A percentile compares a stretch with the other conserved stretches of the same genome.
phyloP scores from a whole-genome alignment of 1,284 basidiomycete species.

The Papiliotrema nemorosa region DNA sequence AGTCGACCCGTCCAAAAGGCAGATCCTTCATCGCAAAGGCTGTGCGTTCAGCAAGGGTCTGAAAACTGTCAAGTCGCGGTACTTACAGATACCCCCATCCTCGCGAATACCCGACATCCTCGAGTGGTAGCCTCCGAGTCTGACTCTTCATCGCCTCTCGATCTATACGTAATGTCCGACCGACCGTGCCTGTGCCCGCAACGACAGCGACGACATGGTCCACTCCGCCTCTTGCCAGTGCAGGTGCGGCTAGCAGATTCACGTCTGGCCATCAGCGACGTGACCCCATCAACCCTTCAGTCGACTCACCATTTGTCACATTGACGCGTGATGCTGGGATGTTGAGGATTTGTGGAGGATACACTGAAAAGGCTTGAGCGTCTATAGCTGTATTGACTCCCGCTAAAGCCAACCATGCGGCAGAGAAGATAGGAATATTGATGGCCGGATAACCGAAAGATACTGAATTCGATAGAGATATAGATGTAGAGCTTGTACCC shows the following conservation, averaged over 20 bases:
- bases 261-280: slow-evolving; percentile 31
- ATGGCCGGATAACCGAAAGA: slow-evolving; percentile 15
- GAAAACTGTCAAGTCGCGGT: background rate
- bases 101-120: slow-evolving; percentile 32
- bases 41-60: slow-evolving; percentile 3
- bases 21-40: slow-evolving; percentile 42
- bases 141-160: too few relatives aligned
- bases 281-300: background rate
- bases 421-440: slow-evolving; percentile 26
- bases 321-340: slow-evolving; percentile 18
- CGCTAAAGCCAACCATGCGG: slow-evolving; percentile 41
- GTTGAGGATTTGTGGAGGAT: slow-evolving; percentile 17
- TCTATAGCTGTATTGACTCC: slow-evolving; percentile 31
- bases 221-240: slow-evolving; percentile 24
- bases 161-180: slow-evolving; percentile 28
- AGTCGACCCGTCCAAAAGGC: slow-evolving; percentile 43
- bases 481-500: slow-evolving; percentile 6
- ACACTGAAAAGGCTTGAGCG: slow-evolving; percentile 21
- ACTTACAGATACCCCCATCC: slow-evolving; percentile 44
- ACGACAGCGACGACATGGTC: slow-evolving; percentile 37
- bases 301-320: slow-evolving; percentile 37
- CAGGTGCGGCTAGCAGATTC: slow-evolving; percentile 43
- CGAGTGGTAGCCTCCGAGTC: slow-evolving; percentile 19
- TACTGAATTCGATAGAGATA: slow-evolving; percentile 1
- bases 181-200: slow-evolving; percentile 41